Conservation (phyloP, 208 protist genomes). For the Endotrypanum monterogeii region DNA sequence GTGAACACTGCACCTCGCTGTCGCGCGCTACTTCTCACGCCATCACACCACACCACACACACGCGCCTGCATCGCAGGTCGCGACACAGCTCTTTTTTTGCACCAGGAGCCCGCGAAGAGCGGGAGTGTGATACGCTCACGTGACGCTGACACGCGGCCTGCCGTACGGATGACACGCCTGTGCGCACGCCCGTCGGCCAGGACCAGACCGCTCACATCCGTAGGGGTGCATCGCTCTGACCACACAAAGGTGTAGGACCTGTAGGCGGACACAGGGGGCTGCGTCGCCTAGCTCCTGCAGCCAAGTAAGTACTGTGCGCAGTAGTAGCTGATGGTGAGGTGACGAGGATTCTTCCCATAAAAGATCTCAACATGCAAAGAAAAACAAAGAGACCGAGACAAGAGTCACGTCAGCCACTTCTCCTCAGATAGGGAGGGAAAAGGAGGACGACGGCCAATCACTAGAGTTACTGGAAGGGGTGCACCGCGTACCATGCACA, state of each 20-base stretch:
- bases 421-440: not conserved
- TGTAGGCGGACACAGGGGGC: not conserved
- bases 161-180: not conserved
- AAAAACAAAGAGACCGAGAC: not conserved
- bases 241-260: not conserved
- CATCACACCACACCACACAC: too few relatives aligned
- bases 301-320: too few relatives aligned
- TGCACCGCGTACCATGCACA: not conserved
- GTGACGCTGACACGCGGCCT: not conserved
- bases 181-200: not conserved
- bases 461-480: not conserved
- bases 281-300: not conserved
- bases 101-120: not conserved
- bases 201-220: not conserved
- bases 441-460: not conserved
- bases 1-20: not conserved
- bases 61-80: not conserved
- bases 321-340: too few relatives aligned
- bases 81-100: not conserved
- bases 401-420: too few relatives aligned
- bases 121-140: not conserved
- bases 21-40: not conserved
- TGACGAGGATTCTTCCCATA: too few relatives aligned
- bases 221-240: not conserved
- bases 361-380: too few relatives aligned